Evolutionary conservation across 768 basidiomycete species (phyloP).

Genomic region (Xerocomus spinulosus): DNA sequence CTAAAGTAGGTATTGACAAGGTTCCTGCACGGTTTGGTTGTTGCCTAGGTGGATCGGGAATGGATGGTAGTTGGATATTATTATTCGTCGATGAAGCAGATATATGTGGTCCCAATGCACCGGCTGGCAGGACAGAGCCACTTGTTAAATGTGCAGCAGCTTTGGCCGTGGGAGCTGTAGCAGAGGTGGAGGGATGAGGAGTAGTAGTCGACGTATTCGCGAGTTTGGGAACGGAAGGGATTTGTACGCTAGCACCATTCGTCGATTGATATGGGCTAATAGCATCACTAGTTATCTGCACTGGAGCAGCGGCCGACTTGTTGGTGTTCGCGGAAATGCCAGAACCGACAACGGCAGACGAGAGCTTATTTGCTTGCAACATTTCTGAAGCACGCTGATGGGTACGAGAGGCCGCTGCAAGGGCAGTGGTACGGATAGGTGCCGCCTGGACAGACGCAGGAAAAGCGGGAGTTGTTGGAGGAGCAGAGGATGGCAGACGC

Average conservation of each 20-base stretch:
- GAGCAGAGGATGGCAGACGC: too few species aligned
- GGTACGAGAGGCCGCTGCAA: slow-evolving; percentile 18
- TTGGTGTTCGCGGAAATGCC: not conserved
- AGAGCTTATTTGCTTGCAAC: slow-evolving; percentile 18
- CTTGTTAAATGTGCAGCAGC: not conserved
- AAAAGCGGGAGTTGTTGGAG: too few species aligned
- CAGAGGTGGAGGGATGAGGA: slow-evolving; percentile 1
- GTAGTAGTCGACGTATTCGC: slow-evolving; percentile 3
- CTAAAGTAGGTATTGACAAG: slow-evolving; percentile 12
- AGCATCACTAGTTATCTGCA: slow-evolving; percentile 3
- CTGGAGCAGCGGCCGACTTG: slow-evolving; percentile 6
- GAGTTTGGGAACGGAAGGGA: slow-evolving; percentile 7
- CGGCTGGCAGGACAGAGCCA: slow-evolving; percentile 2
- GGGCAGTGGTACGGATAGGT: slow-evolving; percentile 18
- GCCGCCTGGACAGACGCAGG: too few species aligned
- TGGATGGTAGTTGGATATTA: slow-evolving; percentile 8
- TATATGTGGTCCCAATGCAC: slow-evolving; percentile 9
- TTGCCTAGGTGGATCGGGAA: slow-evolving; percentile 17
- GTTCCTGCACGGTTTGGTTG: slow-evolving; percentile 18
- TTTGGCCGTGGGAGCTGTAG: slow-evolving; percentile 8
- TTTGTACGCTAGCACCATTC: slow-evolving; percentile 6
- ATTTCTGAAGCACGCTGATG: slow-evolving; percentile 24
- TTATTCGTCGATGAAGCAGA: slow-evolving; percentile 1
- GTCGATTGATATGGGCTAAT: slow-evolving; percentile 9
- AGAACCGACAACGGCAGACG: slow-evolving; percentile 2